A percentile compares a stretch with the other conserved stretches of the same genome.
Conservation (phyloP, 306 rosid genomes). For the Cucumis hystrix region DNA sequence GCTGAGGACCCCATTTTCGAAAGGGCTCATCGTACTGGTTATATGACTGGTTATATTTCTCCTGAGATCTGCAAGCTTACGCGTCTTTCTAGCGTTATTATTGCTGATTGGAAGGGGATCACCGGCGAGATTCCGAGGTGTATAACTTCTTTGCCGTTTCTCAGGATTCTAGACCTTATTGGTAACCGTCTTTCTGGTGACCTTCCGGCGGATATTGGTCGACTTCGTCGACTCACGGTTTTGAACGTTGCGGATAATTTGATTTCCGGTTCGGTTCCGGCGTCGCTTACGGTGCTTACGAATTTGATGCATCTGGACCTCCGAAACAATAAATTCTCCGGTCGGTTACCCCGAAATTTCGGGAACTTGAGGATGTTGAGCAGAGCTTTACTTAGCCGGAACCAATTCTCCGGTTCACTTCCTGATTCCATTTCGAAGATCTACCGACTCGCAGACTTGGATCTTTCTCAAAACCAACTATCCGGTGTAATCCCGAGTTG, state of each 20-base stretch:
- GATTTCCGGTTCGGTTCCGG: conserved; percentile 52
- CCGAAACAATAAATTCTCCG: conserved; percentile 61
- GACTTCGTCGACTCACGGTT: conserved; percentile 51
- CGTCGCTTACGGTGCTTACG: conserved; percentile 31
- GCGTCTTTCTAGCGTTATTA: conserved; percentile 56
- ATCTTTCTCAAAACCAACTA: conserved; percentile 52
- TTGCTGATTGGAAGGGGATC: conserved; percentile 93
- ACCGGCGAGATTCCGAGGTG: conserved; percentile 82
- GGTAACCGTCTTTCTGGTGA: conserved; percentile 60
- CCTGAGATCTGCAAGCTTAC: conserved; percentile 54
- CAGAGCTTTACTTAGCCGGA: conserved; percentile 69
- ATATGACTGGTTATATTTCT: conserved; percentile 75
- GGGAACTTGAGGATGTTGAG: conserved; percentile 57
- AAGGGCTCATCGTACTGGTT: conserved; percentile 47
- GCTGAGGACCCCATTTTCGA: conserved; percentile 63
- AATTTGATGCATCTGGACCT: conserved; percentile 74
- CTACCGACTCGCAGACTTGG: conserved; percentile 81
- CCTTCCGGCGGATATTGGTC: conserved; percentile 49
- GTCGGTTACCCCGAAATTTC: conserved; percentile 34
- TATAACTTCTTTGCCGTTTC: conserved; percentile 48
- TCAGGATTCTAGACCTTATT: conserved; percentile 69
- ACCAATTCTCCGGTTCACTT: conserved; percentile 43
- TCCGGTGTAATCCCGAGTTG: conserved; percentile 50
- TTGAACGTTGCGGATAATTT: conserved; percentile 70
- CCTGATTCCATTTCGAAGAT: conserved; percentile 42